Percentiles rank a stretch among this genome's conserved stretches.
Conservation (phyloP, 768 basidiomycete genomes). For the Mycena rebaudengoi region DNA sequence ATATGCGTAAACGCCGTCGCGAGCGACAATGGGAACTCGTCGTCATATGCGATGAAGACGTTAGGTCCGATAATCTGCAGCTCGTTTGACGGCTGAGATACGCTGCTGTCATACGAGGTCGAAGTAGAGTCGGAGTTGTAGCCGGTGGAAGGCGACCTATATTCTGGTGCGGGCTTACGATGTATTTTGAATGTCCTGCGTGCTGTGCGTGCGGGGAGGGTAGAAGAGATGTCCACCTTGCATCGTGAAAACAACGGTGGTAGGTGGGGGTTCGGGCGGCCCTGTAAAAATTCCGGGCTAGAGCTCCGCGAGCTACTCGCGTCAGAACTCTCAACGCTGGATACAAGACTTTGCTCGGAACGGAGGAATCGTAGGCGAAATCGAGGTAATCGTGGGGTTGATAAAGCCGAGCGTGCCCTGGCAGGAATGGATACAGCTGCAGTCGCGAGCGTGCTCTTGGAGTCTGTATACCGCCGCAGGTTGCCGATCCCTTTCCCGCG, state of each 20-base stretch:
- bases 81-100: neutral
- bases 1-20: conserved; percentile 19
- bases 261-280: conserved; percentile 7
- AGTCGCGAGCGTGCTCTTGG: neutral
- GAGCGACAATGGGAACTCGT: neutral
- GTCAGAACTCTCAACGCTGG: conserved; percentile 11
- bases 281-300: neutral
- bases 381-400: conserved; percentile 6
- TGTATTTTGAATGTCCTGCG: conserved; percentile 6
- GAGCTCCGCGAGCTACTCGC: conserved; percentile 3
- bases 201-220: neutral
- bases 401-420: neutral
- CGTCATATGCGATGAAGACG: conserved; percentile 18
- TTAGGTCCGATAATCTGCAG: conserved; percentile 17
- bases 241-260: conserved; percentile 12
- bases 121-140: neutral
- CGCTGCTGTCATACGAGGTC: neutral
- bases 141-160: neutral
- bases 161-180: conserved; percentile 17
- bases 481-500: conserved; percentile 7
- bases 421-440: neutral
- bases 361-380: conserved; percentile 1
- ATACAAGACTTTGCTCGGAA: conserved; percentile 1
- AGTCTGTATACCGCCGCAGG: conserved; percentile 6
- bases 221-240: neutral